phyloP scores from a whole-genome alignment of 78 protist genomes.

The Corallochytrium limacisporum region DNA sequence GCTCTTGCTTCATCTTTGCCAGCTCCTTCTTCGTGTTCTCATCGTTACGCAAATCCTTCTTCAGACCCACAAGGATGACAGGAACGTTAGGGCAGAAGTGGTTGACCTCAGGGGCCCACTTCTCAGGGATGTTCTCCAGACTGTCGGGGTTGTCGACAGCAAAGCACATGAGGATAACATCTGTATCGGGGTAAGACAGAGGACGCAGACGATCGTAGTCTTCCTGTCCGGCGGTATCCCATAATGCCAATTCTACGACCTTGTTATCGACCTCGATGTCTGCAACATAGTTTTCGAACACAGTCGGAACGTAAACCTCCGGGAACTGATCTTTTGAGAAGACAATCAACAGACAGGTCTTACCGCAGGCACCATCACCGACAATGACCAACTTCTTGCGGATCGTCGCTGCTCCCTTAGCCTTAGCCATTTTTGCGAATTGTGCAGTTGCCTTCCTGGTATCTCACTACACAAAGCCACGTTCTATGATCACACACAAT shows the following conservation, averaged over 20 bases:
- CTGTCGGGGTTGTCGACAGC: slow-evolving; percentile 45
- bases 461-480: no score
- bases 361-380: slow-evolving; percentile 44
- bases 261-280: slow-evolving; percentile 13
- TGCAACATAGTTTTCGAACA: slow-evolving; percentile 22
- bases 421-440: no score
- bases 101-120: slow-evolving; percentile 34
- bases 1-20: slow-evolving; percentile 10
- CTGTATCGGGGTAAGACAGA: slow-evolving; percentile 80
- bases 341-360: slow-evolving; percentile 30
- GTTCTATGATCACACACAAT: no score
- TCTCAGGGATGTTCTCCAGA: slow-evolving; percentile 50
- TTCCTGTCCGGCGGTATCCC: slow-evolving; percentile 94
- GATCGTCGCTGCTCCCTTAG: neutral
- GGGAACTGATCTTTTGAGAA: slow-evolving; percentile 38
- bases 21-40: slow-evolving; percentile 3
- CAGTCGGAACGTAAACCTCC: slow-evolving; percentile 32
- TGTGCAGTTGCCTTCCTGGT: no score
- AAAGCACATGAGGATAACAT: slow-evolving; percentile 81
- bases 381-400: slow-evolving; percentile 33
- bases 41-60: slow-evolving; percentile 36
- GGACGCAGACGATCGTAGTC: slow-evolving; percentile 94
- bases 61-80: slow-evolving; percentile 63
- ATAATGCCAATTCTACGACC: slow-evolving; percentile 36
- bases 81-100: slow-evolving; percentile 40